Evolutionary conservation across 2,329 filamentous ascomycete species (phyloP), one percentile per base, ranked within the genome.

Genomic region (Xenoacremonium recifei): DNA sequence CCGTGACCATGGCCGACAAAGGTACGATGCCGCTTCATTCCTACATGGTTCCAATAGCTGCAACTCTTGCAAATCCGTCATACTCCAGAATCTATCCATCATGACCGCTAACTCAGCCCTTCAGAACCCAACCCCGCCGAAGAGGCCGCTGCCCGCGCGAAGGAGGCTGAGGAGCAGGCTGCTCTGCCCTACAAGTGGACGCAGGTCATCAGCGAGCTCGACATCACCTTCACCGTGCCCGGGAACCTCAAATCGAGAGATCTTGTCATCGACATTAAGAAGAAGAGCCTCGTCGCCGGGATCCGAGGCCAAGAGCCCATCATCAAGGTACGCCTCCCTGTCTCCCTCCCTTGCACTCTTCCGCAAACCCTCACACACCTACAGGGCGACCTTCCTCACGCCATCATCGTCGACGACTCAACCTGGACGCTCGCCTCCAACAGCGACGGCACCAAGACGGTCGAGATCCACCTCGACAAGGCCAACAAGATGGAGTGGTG

Each of bases 401-500:
- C 85, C 12, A 82, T 99, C 63, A 74, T 75, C 59, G 76, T 85
- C 51, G 91, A 96, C 66, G 93, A 99, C 58, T 92, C 85, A 40
- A 95, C 92, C 45, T 99, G 93, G 93, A 96, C 92, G 3, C 81
- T 99, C 35, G 79, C 87, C 44, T 75, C 85, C 16, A 80, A 82
- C 36, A 66, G 82, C 2, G 72, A 95, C 70, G 85, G 89, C 62
- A 79, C 69, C 48, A 80, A 79, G 65, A 71, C 67, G 19, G 66
- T 96, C 54, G 81, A 85, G 62, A 80, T 97, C 55, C 90, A 96
- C 68, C 85, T 99, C 39, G 90, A 96, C 75, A 99, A 99, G 71
- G 70, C 81, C 54, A 96, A 96, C 76, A 93, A 96, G 77, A 87
- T 95, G 82, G 88, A 96, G 70, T 99, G 93, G 93, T 99, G 93